These are phyloP conservation scores for Omphalotus guepiniiformis DNA, from an alignment of 768 basidiomycete genomes.

Conservation along the genomic window DNA sequence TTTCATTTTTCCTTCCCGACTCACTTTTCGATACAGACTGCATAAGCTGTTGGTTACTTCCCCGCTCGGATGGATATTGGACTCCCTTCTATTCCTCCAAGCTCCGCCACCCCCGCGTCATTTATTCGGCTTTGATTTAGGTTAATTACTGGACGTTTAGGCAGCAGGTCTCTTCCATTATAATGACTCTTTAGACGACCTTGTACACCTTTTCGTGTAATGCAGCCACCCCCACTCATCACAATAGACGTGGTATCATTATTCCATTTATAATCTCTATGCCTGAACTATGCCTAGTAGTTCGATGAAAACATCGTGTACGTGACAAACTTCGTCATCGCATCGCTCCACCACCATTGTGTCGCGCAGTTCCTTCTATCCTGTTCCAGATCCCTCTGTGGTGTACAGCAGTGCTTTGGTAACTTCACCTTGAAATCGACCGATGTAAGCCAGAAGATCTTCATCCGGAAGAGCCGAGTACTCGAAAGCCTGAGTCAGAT, in stretches of 20 bases:
- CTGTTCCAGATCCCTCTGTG: no score
- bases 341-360: no score
- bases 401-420: conserved; percentile 44
- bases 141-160: no score
- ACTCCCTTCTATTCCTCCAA: not conserved
- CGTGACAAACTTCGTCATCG: no score
- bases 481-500: conserved; percentile 69
- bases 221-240: conserved; percentile 4
- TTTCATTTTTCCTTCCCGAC: conserved; percentile 11
- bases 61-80: not conserved
- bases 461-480: conserved; percentile 70
- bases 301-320: no score
- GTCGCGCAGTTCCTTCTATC: no score
- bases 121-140: no score
- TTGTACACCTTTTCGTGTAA: not conserved
- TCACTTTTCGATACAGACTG: conserved; percentile 13
- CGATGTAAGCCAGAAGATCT: conserved; percentile 63
- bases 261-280: no score
- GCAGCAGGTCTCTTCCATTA: conserved; percentile 1
- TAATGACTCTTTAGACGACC: conserved; percentile 2
- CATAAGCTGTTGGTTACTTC: not conserved
- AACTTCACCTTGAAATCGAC: conserved; percentile 67
- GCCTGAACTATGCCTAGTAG: no score
- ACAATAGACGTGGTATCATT: conserved; percentile 6
- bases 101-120: no score